Conservation (phyloP, 768 basidiomycete species). For the Ramaria rubella region DNA sequence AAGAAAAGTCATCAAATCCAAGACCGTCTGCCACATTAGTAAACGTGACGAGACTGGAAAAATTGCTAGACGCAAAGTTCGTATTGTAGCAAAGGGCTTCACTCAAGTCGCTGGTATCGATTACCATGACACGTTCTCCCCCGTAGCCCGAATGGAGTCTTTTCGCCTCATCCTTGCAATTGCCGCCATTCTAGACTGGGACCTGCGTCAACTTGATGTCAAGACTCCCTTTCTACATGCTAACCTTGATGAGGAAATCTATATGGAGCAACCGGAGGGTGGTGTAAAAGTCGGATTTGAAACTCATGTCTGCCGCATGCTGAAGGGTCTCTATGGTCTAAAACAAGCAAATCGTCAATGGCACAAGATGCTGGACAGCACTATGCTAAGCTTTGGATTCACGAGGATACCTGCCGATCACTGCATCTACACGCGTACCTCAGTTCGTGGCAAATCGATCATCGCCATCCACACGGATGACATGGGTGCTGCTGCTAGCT, state of each 20-base stretch:
- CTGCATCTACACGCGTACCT: background rate
- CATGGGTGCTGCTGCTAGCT: background rate
- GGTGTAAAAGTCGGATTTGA: conserved; percentile 26
- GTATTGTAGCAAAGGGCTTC: too few relatives aligned
- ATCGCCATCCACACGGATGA: conserved; percentile 12
- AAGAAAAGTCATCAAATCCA: conserved; percentile 17
- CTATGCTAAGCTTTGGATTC: background rate
- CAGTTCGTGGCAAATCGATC: conserved; percentile 11
- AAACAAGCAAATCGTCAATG: conserved; percentile 31
- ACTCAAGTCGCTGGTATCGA: too few relatives aligned
- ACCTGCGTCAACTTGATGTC: conserved; percentile 19
- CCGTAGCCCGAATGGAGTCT: conserved; percentile 5
- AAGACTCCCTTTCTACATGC: conserved; percentile 22
- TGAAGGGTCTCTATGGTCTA: conserved; percentile 32
- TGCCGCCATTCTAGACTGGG: conserved; percentile 17
- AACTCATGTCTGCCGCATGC: conserved; percentile 13
- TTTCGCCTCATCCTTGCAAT: conserved; percentile 7
- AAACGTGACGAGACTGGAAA: conserved; percentile 24
- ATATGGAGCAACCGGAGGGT: too few relatives aligned
- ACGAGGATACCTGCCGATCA: background rate
- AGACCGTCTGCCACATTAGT: conserved; percentile 22
- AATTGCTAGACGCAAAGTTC: too few relatives aligned
- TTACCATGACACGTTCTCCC: conserved; percentile 18
- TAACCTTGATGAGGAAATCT: conserved; percentile 23
- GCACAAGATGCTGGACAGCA: conserved; percentile 23